Conservation (phyloP, 306 rosid species). For the Ziziphus jujuba region DNA sequence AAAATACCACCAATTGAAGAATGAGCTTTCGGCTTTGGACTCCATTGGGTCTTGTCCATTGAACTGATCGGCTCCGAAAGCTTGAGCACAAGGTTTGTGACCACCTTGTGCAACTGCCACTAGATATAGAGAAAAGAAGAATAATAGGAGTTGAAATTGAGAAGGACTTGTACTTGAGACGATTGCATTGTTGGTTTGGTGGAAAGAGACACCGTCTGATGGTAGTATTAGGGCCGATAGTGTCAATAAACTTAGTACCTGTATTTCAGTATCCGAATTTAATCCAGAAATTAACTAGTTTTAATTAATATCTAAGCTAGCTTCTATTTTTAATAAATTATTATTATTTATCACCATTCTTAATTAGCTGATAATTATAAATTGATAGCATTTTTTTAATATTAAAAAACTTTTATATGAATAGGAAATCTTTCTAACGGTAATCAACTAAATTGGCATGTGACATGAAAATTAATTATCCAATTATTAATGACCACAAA, state of each 20-base stretch:
- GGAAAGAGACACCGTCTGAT: slow-evolving; percentile 27
- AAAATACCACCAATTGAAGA: slow-evolving; percentile 89
- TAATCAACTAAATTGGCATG: too few relatives aligned
- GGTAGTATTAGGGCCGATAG: slow-evolving; percentile 48
- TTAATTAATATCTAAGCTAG: too few relatives aligned
- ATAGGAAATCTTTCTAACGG: too few relatives aligned
- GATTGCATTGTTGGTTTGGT: slow-evolving; percentile 16
- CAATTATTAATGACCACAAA: too few relatives aligned
- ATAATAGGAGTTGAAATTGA: slow-evolving; percentile 41
- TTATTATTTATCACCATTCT: too few relatives aligned
- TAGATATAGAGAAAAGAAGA: slow-evolving; percentile 61
- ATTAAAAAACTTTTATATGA: too few relatives aligned
- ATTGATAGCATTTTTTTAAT: too few relatives aligned
- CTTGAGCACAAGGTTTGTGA: slow-evolving; percentile 83
- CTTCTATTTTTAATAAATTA: too few relatives aligned
- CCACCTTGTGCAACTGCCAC: slow-evolving; percentile 70
- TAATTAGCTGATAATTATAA: too few relatives aligned
- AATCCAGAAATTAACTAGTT: too few relatives aligned
- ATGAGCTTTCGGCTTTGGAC: slow-evolving; percentile 64
- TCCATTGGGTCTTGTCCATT: slow-evolving; percentile 60
- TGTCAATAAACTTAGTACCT: slow-evolving; percentile 70
- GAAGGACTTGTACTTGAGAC: slow-evolving; percentile 27
- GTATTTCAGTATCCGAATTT: slow-evolving; percentile 6
- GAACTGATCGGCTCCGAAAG: slow-evolving; percentile 80
- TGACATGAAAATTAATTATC: too few relatives aligned